These are phyloP conservation scores for Populus tremula DNA, from an alignment of 345 rosid genomes.

Conservation along the genomic window DNA sequence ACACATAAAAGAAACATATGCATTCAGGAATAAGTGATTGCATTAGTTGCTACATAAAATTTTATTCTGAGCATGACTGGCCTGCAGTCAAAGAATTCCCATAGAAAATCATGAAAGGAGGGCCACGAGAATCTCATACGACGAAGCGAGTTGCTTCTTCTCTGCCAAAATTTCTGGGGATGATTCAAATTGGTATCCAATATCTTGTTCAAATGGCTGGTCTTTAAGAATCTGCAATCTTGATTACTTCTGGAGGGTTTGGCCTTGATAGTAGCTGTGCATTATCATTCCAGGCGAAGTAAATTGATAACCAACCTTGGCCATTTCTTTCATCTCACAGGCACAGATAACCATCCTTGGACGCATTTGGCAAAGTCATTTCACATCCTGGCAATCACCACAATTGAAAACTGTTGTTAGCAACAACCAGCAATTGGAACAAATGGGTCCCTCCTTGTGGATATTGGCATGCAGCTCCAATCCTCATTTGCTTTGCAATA, in stretches of 20 bases:
- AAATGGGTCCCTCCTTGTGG: constrained; percentile 35
- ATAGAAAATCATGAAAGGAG: constrained; percentile 8
- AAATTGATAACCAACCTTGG: background rate
- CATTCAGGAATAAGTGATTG: background rate
- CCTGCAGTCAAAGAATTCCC: constrained; percentile 24
- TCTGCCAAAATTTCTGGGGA: background rate
- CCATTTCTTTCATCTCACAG: background rate
- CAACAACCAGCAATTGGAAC: constrained; percentile 55
- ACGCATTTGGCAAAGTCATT: constrained; percentile 12
- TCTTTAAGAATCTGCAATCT: background rate
- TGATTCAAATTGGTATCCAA: background rate
- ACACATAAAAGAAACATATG: background rate
- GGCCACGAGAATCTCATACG: constrained; percentile 4
- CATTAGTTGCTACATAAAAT: background rate
- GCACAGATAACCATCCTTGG: background rate
- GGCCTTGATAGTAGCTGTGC: background rate
- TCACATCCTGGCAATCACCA: constrained; percentile 29
- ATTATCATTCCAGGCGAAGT: background rate
- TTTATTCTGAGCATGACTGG: constrained; percentile 16
- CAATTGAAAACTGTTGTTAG: constrained; percentile 19
- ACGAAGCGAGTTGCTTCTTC: background rate
- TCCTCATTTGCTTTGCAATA: constrained; percentile 44
- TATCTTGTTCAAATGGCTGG: constrained; percentile 1
- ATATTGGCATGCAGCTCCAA: constrained; percentile 26
- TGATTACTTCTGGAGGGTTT: background rate